Conservation (phyloP, 2,329 filamentous ascomycete genomes). For the Didymella glomerata region DNA sequence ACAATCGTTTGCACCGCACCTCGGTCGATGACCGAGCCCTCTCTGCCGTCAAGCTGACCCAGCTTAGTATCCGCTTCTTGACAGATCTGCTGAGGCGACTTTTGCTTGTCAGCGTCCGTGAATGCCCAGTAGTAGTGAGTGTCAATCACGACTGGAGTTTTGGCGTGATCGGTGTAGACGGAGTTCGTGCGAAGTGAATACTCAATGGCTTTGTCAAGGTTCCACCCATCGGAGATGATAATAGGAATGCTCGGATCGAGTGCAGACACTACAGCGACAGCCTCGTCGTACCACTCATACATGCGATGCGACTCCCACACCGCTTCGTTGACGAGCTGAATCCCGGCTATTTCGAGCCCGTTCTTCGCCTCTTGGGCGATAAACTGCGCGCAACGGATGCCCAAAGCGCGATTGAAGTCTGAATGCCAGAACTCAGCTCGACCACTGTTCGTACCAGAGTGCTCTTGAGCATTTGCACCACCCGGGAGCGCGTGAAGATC, state of each 20-base stretch:
- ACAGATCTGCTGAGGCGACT: conserved; percentile 63
- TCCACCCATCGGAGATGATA: conserved; percentile 67
- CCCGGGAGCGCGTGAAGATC: conserved; percentile 68
- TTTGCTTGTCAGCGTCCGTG: conserved; percentile 60
- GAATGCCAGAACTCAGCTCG: conserved; percentile 63
- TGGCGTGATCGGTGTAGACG: conserved; percentile 34
- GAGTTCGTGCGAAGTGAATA: conserved; percentile 58
- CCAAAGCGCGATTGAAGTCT: conserved; percentile 54
- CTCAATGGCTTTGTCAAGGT: conserved; percentile 56
- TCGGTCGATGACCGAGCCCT: conserved; percentile 59
- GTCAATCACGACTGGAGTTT: conserved; percentile 63
- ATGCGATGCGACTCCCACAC: conserved; percentile 60
- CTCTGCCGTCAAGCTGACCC: conserved; percentile 55
- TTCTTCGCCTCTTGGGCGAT: conserved; percentile 58
- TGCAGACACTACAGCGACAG: conserved; percentile 56
- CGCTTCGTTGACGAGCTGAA: conserved; percentile 68
- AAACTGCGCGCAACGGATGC: conserved; percentile 59
- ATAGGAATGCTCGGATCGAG: conserved; percentile 63
- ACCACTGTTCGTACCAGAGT: conserved; percentile 64
- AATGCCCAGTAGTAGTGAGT: conserved; percentile 69
- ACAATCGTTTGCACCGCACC: conserved; percentile 63
- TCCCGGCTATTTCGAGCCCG: conserved; percentile 59
- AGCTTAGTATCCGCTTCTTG: conserved; percentile 56
- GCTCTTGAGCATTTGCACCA: conserved; percentile 64
- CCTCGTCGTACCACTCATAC: conserved; percentile 66